Percentiles rank a stretch among this genome's conserved stretches.
Evolutionary conservation across 441 rosid genomes (phyloP).

Genomic region (Aleurites moluccanus): DNA sequence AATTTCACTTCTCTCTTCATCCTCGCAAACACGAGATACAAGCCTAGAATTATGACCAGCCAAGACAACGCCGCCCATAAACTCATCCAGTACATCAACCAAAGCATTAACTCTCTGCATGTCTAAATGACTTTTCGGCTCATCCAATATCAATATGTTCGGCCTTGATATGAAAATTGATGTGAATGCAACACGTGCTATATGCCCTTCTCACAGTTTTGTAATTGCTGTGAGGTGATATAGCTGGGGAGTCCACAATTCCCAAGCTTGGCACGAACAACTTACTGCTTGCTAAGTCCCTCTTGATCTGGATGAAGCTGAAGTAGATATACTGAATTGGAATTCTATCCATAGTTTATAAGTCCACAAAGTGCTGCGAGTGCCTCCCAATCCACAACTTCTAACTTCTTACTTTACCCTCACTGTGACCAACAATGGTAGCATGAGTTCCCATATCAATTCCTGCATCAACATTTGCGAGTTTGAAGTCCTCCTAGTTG

Average conservation of each 20-base stretch:
- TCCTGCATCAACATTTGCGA: conserved; percentile 78
- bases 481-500: conserved; percentile 70
- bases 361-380: conserved; percentile 90
- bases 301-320: conserved; percentile 77
- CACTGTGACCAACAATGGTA: conserved; percentile 83
- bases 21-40: conserved; percentile 83
- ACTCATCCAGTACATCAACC: conserved; percentile 83
- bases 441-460: conserved; percentile 96
- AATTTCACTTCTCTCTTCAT: conserved; percentile 75
- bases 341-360: conserved; percentile 84
- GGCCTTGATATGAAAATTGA: conserved; percentile 75
- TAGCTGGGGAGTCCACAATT: conserved; percentile 91
- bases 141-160: conserved; percentile 79
- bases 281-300: conserved; percentile 74
- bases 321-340: conserved; percentile 88
- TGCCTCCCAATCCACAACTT: conserved; percentile 87
- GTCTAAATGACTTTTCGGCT: conserved; percentile 89
- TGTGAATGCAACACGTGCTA: conserved; percentile 56
- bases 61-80: conserved; percentile 81
- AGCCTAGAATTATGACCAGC: conserved; percentile 94
- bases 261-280: conserved; percentile 89
- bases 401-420: conserved; percentile 81
- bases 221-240: conserved; percentile 79
- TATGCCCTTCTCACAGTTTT: conserved; percentile 89
- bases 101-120: conserved; percentile 93